Conservation (phyloP, 345 rosid species). For the Syzygium aromaticum region DNA sequence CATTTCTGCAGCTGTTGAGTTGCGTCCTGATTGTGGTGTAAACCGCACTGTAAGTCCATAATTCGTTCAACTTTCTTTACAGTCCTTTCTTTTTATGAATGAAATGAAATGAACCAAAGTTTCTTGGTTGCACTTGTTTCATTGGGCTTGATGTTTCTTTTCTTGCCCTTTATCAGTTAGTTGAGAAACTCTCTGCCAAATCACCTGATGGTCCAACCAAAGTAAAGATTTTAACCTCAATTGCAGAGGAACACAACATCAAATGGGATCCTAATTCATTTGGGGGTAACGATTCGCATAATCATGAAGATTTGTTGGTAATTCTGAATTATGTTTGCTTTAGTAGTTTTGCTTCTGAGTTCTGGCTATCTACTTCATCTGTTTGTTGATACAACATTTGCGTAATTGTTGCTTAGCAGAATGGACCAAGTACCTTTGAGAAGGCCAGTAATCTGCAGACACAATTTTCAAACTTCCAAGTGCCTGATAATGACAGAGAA, state of each 20-base stretch:
- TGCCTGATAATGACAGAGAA: slow-evolving; percentile 13
- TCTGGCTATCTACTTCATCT: background rate
- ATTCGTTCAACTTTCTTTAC: background rate
- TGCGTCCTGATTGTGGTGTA: slow-evolving; percentile 83
- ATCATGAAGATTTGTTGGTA: slow-evolving; percentile 52
- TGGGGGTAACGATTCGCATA: slow-evolving; percentile 42
- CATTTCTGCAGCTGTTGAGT: slow-evolving; percentile 55
- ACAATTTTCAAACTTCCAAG: slow-evolving; percentile 26
- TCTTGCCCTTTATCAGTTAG: slow-evolving; percentile 33
- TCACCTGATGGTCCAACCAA: slow-evolving; percentile 85
- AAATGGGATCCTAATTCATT: slow-evolving; percentile 65
- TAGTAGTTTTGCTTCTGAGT: background rate
- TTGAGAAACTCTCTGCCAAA: slow-evolving; percentile 69
- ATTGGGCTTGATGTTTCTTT: background rate
- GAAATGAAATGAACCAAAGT: background rate
- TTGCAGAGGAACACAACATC: slow-evolving; percentile 72
- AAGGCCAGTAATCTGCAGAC: slow-evolving; percentile 13
- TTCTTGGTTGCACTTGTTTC: background rate
- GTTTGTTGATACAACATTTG: background rate
- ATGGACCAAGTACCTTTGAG: slow-evolving; percentile 45
- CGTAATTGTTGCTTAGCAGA: slow-evolving; percentile 29
- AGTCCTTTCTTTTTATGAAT: background rate
- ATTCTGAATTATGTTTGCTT: background rate
- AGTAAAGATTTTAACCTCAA: slow-evolving; percentile 57
- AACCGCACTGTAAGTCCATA: slow-evolving; percentile 59